These are phyloP conservation scores for Phaffomyces antillensis DNA, from an alignment of 805 yeast genomes.

Conservation along the genomic window DNA sequence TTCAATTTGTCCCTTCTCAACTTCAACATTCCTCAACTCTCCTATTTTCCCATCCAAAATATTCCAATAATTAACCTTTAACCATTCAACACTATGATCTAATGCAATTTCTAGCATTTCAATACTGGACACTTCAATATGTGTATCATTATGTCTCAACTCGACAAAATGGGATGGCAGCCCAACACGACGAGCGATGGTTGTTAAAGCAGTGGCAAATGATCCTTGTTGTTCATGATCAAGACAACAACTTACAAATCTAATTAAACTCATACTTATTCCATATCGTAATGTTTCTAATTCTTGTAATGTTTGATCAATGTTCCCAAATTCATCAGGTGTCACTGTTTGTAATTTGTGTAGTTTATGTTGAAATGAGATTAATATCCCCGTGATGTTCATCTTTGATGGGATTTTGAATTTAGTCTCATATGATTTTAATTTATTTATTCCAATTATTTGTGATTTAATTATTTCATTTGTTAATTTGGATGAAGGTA, in stretches of 20 bases:
- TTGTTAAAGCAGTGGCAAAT: slow-evolving; percentile 72
- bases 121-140: slow-evolving; percentile 71
- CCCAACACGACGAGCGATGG: slow-evolving; percentile 58
- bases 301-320: too few relatives aligned
- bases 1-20: slow-evolving; percentile 16
- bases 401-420: slow-evolving; percentile 14
- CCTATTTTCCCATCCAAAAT: slow-evolving; percentile 14
- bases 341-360: too few relatives aligned
- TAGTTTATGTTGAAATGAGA: slow-evolving; percentile 4
- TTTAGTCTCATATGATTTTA: slow-evolving; percentile 13
- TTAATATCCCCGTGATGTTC: slow-evolving; percentile 13
- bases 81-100: slow-evolving; percentile 65
- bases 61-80: slow-evolving; percentile 68
- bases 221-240: slow-evolving; percentile 81
- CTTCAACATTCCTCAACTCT: background rate
- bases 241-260: slow-evolving; percentile 85
- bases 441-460: slow-evolving; percentile 8
- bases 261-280: slow-evolving; percentile 56
- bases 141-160: slow-evolving; percentile 84
- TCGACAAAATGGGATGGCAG: slow-evolving; percentile 85
- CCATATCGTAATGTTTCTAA: background rate
- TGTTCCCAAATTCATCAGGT: too few relatives aligned
- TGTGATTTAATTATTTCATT: background rate
- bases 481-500: background rate
- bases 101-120: slow-evolving; percentile 58